Evolutionary conservation across 768 basidiomycete genomes (phyloP).

Genomic region (Tylopilus sp.): DNA sequence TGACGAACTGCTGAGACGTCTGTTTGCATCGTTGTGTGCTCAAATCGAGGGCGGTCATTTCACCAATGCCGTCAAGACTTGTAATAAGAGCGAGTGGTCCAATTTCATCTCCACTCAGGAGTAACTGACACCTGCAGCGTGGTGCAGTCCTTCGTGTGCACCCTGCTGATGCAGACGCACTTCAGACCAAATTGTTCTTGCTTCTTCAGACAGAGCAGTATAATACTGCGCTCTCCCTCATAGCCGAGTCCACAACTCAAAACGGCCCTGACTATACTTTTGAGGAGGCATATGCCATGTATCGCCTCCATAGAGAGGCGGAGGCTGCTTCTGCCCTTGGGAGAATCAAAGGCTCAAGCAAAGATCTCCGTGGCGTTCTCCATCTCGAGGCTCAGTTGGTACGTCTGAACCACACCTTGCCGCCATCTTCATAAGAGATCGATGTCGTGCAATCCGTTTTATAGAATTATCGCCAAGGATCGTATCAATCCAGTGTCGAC

Average conservation of each 20-base stretch:
- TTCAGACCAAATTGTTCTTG: constrained; percentile 83
- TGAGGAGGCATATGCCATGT: constrained; percentile 80
- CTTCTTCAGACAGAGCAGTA: constrained; percentile 87
- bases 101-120: constrained; percentile 20
- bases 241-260: constrained; percentile 28
- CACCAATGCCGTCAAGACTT: constrained; percentile 83
- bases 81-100: constrained; percentile 74
- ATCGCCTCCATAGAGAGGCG: constrained; percentile 73
- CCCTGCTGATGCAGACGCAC: constrained; percentile 65
- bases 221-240: constrained; percentile 58
- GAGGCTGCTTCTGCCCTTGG: constrained; percentile 59
- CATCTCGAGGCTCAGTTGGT: constrained; percentile 91
- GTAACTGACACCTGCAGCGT: constrained; percentile 16
- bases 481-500: constrained; percentile 69
- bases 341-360: constrained; percentile 41
- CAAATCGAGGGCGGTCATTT: constrained; percentile 92
- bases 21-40: constrained; percentile 77
- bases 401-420: constrained; percentile 26
- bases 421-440: constrained; percentile 20
- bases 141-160: constrained; percentile 64
- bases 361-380: constrained; percentile 56
- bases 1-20: constrained; percentile 42
- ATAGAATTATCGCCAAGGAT: constrained; percentile 76
- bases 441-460: constrained; percentile 9
- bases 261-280: constrained; percentile 37